Conservation (phyloP, 108 stramenopile genomes). For the Cylindrotheca fusiformis region DNA sequence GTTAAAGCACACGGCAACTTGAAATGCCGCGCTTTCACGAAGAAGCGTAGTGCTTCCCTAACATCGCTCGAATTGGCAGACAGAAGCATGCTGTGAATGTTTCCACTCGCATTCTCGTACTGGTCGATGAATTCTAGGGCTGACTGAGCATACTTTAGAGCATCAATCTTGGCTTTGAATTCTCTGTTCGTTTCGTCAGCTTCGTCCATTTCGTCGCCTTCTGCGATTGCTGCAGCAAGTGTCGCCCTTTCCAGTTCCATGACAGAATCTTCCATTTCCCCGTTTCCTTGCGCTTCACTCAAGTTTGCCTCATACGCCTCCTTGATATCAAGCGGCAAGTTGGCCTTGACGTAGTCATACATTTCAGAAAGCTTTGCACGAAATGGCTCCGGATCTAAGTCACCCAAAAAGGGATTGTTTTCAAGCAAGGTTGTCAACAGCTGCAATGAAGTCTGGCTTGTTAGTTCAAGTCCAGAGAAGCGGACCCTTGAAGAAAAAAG, state of each 20-base stretch:
- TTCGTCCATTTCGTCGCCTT: conserved; percentile 26
- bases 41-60: conserved; percentile 87
- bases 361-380: conserved; percentile 65
- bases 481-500: neutral
- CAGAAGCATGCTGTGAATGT: conserved; percentile 77
- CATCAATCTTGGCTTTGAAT: conserved; percentile 60
- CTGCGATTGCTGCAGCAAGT: conserved; percentile 68
- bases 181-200: conserved; percentile 44
- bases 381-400: conserved; percentile 85
- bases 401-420: conserved; percentile 93
- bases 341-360: conserved; percentile 56
- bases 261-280: conserved; percentile 28
- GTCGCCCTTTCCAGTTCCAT: conserved; percentile 65
- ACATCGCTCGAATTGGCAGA: conserved; percentile 85
- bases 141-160: conserved; percentile 73
- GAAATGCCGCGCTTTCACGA: conserved; percentile 90
- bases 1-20: conserved; percentile 88
- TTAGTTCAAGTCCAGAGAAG: neutral
- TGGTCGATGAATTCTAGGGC: conserved; percentile 78
- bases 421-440: conserved; percentile 82
- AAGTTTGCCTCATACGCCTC: conserved; percentile 56
- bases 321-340: conserved; percentile 61
- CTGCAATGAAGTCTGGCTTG: conserved; percentile 23
- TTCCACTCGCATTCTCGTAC: conserved; percentile 73
- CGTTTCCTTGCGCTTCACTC: conserved; percentile 38